Evolutionary conservation across 441 rosid genomes (phyloP).

Genomic region (Isatis lusitanica): DNA sequence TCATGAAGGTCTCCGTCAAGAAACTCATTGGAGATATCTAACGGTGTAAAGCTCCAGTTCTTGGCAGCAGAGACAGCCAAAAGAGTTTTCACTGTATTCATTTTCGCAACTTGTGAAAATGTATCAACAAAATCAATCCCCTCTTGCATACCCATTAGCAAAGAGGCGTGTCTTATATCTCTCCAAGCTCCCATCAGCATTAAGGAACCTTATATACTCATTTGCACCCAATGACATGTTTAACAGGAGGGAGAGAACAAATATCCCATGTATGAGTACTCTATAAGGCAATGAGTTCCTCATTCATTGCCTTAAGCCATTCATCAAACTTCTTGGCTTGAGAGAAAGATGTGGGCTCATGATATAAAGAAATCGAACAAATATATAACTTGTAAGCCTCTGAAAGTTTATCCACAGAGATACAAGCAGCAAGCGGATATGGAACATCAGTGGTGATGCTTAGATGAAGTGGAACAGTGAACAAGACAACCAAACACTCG

Average conservation of each 20-base stretch:
- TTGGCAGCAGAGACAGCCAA: background rate
- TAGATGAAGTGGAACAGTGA: background rate
- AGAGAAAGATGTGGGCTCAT: background rate
- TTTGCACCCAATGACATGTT: background rate
- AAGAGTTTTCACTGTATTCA: background rate
- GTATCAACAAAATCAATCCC: background rate
- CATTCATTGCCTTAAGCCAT: background rate
- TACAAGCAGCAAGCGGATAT: too few species aligned
- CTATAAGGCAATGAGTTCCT: background rate
- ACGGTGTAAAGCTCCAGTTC: background rate
- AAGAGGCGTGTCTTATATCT: background rate
- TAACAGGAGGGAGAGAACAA: background rate
- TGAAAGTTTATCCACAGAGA: too few species aligned
- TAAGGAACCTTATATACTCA: background rate
- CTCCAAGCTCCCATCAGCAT: background rate
- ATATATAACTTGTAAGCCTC: background rate
- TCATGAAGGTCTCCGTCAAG: background rate
- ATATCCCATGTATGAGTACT: background rate
- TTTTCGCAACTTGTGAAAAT: background rate
- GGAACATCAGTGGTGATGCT: background rate
- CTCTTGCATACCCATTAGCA: background rate
- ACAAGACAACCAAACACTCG: background rate
- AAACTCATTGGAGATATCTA: background rate
- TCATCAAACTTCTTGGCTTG: background rate
- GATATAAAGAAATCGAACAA: fast-evolving